A percentile compares a stretch with the other conserved stretches of the same genome.
phyloP scores from a whole-genome alignment of 495 filamentous ascomycete species.

The Aspergillus egyptiacus region DNA sequence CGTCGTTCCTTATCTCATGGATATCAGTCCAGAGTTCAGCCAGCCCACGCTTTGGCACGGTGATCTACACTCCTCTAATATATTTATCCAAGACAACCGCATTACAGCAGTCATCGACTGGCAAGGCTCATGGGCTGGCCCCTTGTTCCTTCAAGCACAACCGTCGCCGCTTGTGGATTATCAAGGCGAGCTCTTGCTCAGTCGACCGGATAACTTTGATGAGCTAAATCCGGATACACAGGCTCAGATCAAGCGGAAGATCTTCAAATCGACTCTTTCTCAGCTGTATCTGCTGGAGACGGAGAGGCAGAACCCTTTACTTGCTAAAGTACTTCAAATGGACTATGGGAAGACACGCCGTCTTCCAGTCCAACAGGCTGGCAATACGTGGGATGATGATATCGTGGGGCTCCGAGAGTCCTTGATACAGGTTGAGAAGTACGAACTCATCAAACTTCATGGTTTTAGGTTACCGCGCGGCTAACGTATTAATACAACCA shows the following conservation, averaged over 20 bases:
- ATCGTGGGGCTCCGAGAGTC: conserved; percentile 30
- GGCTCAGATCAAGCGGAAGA: conserved; percentile 22
- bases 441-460: background rate
- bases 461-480: background rate
- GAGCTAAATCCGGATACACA: conserved; percentile 21
- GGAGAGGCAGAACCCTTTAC: conserved; percentile 15
- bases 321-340: conserved; percentile 21
- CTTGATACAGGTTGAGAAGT: conserved; percentile 26
- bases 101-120: conserved; percentile 32
- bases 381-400: conserved; percentile 33
- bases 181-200: conserved; percentile 21
- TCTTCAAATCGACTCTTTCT: conserved; percentile 24
- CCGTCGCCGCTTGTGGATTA: conserved; percentile 28
- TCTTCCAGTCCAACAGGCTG: conserved; percentile 22
- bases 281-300: conserved; percentile 26
- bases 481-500: conserved; percentile 9
- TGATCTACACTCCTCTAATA: conserved; percentile 36
- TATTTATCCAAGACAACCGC: conserved; percentile 27
- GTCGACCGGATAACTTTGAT: conserved; percentile 24
- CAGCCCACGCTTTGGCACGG: conserved; percentile 29
- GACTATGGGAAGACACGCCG: conserved; percentile 27
- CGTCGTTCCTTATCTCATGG: conserved; percentile 25
- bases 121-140: conserved; percentile 29
- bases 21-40: conserved; percentile 15
- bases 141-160: conserved; percentile 26